These are phyloP conservation scores for Lactarius hengduanensis DNA, from an alignment of 768 basidiomycete genomes.

Conservation along the genomic window DNA sequence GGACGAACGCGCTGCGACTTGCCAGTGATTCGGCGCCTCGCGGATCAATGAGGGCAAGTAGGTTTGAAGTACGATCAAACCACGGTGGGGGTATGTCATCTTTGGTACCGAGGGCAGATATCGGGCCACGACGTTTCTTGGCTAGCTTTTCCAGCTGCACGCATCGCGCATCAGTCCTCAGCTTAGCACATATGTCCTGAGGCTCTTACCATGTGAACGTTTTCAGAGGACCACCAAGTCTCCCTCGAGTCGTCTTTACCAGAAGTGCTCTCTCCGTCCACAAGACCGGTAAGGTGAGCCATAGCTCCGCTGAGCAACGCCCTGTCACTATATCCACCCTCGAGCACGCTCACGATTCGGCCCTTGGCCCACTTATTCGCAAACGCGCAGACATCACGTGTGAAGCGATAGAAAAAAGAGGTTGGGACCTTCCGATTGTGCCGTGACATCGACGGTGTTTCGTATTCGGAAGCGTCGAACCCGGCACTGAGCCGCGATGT, in stretches of 20 bases:
- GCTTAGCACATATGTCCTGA: background rate
- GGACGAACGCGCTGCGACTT: slow-evolving; percentile 10
- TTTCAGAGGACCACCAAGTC: slow-evolving; percentile 36
- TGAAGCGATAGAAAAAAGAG: slow-evolving; percentile 82
- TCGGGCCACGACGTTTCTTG: slow-evolving; percentile 23
- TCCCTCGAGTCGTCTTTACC: slow-evolving; percentile 7
- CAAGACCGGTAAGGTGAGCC: slow-evolving; percentile 76
- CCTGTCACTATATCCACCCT: slow-evolving; percentile 93
- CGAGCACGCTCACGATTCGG: slow-evolving; percentile 81
- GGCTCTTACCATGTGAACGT: slow-evolving; percentile 21
- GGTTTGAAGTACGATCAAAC: slow-evolving; percentile 25
- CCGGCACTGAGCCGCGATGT: slow-evolving; percentile 60
- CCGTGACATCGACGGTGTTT: slow-evolving; percentile 86
- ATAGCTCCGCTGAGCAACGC: slow-evolving; percentile 82
- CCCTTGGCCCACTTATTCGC: slow-evolving; percentile 65
- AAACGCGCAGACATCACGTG: slow-evolving; percentile 64
- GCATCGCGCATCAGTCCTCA: background rate
- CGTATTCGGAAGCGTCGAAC: slow-evolving; percentile 93
- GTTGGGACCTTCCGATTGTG: slow-evolving; percentile 88
- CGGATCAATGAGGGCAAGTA: slow-evolving; percentile 23
- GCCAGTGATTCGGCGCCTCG: slow-evolving; percentile 10
- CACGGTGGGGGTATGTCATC: slow-evolving; percentile 14
- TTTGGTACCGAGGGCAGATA: slow-evolving; percentile 6
- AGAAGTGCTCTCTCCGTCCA: slow-evolving; percentile 32
- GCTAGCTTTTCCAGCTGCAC: slow-evolving; percentile 22